Evolutionary conservation across 2,329 filamentous ascomycete species (phyloP), one percentile per base, ranked within the genome.

Genomic region (Aureobasidium pullulans): DNA sequence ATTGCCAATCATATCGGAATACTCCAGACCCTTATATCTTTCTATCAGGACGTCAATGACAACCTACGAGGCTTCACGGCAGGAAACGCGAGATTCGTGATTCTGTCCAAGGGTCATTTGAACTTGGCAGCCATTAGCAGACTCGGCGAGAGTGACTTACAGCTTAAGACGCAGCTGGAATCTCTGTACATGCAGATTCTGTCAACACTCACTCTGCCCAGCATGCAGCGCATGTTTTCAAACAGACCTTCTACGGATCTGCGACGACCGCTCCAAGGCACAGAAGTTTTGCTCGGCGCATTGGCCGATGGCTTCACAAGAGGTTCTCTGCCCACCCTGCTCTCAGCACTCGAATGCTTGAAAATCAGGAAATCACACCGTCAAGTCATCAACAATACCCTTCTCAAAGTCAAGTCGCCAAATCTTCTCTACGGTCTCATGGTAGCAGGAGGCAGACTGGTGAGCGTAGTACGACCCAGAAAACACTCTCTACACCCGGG

Each of bases 111-210:
- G 70, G 93, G 91, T 0, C 90, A 92, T 10, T 79, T 99, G 42
- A 95, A 97, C 70, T 86, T 99, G 46, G 89, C 97, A 50, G 93
- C 92, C 46, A 94, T 97, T 68, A 96, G 91, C 70, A 87, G 87
- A 63, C 82, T 99, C 10, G 85, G 87, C n/a, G 94, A 99, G 73
- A 96, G 90, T 70, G 93, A 97, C 69, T 77, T 84, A 4, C 93
- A 99, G 72, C 81, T 99, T 19, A 84, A 89, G 57, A 83, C 85
- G 19, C 94, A 99, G 71, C 83, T 99, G 2, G 91, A 96, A 64
- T 92, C 93, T 11, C 76, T 99, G 39, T 99, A 99, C 72, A 97
- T 96, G 89, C 94, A 99, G 73, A 96, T 99, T 54, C 75, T 99
- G 29, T 97, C 94, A 1, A 99, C 95, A 0, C 77, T 99, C 61